phyloP scores from a whole-genome alignment of 805 yeast species.

The Jamesozyma jinghongensis region DNA sequence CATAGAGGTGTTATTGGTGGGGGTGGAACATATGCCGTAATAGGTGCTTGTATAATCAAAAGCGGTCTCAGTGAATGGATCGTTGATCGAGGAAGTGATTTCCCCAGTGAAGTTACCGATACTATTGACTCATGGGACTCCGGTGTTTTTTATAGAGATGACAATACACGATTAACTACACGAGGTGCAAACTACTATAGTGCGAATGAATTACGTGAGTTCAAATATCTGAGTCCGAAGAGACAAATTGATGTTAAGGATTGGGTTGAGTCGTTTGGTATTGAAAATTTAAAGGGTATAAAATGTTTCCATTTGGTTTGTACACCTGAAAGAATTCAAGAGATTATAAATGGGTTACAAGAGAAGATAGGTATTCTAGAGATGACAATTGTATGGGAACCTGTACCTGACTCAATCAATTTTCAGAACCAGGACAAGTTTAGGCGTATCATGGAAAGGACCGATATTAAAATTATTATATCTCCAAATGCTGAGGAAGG shows the following conservation, averaged over 20 bases:
- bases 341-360: constrained; percentile 33
- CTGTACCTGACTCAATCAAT: constrained; percentile 67
- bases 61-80: constrained; percentile 46
- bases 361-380: constrained; percentile 7
- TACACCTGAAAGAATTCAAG: constrained; percentile 51
- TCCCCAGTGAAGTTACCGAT: constrained; percentile 41
- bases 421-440: constrained; percentile 38
- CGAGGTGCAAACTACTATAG: constrained; percentile 74
- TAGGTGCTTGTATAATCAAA: constrained; percentile 59
- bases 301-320: constrained; percentile 63
- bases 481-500: constrained; percentile 87
- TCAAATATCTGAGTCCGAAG: constrained; percentile 57
- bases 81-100: constrained; percentile 73
- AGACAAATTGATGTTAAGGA: constrained; percentile 51
- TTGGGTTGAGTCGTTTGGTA: constrained; percentile 19
- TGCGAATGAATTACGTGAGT: constrained; percentile 50
- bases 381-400: constrained; percentile 60
- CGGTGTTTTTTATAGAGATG: constrained; percentile 47
- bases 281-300: constrained; percentile 30
- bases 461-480: constrained; percentile 26
- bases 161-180: constrained; percentile 52
- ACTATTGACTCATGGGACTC: constrained; percentile 53
- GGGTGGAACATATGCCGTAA: constrained; percentile 73
- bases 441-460: constrained; percentile 10
- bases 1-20: constrained; percentile 67